phyloP scores from a whole-genome alignment of 352 stramenopile species.

The Phytophthora gonapodyides region DNA sequence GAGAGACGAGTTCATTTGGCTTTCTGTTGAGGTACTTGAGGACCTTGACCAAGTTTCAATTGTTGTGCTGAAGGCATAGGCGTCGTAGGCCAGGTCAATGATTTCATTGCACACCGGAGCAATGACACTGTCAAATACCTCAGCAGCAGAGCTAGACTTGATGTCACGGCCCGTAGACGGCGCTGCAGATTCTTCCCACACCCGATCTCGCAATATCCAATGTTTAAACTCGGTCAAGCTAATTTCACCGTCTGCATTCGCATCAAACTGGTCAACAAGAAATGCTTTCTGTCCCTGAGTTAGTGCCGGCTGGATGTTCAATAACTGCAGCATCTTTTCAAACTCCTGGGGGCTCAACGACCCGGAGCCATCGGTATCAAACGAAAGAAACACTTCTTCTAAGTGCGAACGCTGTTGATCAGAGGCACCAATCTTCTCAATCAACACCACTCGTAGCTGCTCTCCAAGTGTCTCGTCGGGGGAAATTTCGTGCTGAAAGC shows the following conservation, averaged over 20 bases:
- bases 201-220: slow-evolving; percentile 68
- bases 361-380: slow-evolving; percentile 69
- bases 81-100: slow-evolving; percentile 45
- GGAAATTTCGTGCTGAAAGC: slow-evolving; percentile 66
- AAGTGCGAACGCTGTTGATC: slow-evolving; percentile 41
- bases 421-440: slow-evolving; percentile 63
- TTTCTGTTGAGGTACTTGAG: slow-evolving; percentile 32
- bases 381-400: slow-evolving; percentile 54
- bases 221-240: slow-evolving; percentile 67
- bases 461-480: slow-evolving; percentile 56
- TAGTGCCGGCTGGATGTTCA: slow-evolving; percentile 62
- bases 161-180: slow-evolving; percentile 3
- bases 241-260: slow-evolving; percentile 70
- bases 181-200: slow-evolving; percentile 43
- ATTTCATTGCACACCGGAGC: slow-evolving; percentile 45
- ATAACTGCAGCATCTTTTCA: slow-evolving; percentile 41
- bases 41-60: slow-evolving; percentile 47
- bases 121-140: slow-evolving; percentile 42
- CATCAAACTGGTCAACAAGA: slow-evolving; percentile 70
- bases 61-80: slow-evolving; percentile 37
- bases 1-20: neutral
- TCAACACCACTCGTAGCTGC: slow-evolving; percentile 62
- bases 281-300: slow-evolving; percentile 49
- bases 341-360: slow-evolving; percentile 67
- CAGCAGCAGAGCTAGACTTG: slow-evolving; percentile 1